Conservation (phyloP, 768 basidiomycete genomes). For the Collybia mongolica region DNA sequence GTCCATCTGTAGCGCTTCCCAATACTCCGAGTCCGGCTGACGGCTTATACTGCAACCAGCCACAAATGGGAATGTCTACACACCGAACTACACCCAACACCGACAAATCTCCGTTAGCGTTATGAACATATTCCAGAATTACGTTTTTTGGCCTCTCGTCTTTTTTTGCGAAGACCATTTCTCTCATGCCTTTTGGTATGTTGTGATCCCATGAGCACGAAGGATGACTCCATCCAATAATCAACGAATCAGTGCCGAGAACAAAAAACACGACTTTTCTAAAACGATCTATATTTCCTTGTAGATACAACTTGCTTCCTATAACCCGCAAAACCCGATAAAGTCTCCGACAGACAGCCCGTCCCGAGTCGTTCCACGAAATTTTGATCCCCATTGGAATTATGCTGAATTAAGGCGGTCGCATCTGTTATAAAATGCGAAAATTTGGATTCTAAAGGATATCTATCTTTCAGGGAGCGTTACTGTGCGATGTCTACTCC, state of each 20-base stretch:
- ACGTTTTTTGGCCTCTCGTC: background rate
- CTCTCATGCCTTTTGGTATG: background rate
- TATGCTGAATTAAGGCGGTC: background rate
- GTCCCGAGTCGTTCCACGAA: too few relatives aligned
- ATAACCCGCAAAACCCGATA: too few relatives aligned
- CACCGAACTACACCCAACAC: background rate
- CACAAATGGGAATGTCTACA: too few relatives aligned
- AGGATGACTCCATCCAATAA: background rate
- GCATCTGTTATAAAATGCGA: background rate
- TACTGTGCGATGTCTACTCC: constrained; percentile 13
- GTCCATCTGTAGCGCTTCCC: background rate
- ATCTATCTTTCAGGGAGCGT: background rate
- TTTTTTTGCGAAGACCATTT: background rate
- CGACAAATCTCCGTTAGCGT: background rate
- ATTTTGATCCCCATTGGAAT: background rate
- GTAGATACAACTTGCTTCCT: too few relatives aligned
- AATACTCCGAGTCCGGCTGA: background rate
- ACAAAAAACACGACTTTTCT: too few relatives aligned
- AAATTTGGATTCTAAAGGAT: background rate
- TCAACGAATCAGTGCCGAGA: too few relatives aligned
- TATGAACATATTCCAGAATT: background rate
- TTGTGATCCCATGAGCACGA: background rate
- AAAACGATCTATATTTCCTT: too few relatives aligned
- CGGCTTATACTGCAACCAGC: background rate
- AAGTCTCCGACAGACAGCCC: too few relatives aligned